These are phyloP conservation scores for Auricularia heimuer DNA, from an alignment of 768 basidiomycete species.

Conservation along the genomic window DNA sequence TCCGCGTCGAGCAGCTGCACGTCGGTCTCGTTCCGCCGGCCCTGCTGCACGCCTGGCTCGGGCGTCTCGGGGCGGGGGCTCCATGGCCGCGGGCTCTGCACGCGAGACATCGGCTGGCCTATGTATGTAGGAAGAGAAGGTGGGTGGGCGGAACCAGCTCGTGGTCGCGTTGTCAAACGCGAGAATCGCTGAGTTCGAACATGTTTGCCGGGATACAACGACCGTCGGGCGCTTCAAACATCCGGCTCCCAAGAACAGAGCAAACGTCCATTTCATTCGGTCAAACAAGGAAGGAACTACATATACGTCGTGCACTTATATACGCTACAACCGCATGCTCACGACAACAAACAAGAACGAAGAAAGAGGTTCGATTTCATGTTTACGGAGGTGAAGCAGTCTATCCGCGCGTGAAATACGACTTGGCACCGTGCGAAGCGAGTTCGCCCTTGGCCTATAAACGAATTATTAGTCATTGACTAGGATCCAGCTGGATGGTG, in stretches of 20 bases:
- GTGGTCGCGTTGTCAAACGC: too few species aligned
- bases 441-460: constrained; percentile 61
- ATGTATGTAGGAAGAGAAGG: neutral
- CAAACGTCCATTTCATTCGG: neutral
- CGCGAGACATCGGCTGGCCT: neutral
- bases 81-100: neutral
- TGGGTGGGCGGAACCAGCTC: neutral
- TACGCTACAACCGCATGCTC: neutral
- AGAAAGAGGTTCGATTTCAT: neutral
- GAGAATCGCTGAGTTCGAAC: too few species aligned
- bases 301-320: neutral
- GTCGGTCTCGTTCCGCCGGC: constrained; percentile 39
- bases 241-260: neutral
- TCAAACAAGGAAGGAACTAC: neutral
- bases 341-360: neutral
- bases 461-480: constrained; percentile 25
- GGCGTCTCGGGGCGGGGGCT: constrained; percentile 47
- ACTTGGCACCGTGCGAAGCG: constrained; percentile 73
- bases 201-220: neutral
- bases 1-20: constrained; percentile 61
- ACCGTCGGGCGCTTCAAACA: neutral
- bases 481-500: neutral
- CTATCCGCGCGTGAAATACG: constrained; percentile 77
- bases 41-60: constrained; percentile 51
- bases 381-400: constrained; percentile 11